These are phyloP conservation scores for Eustoma russellianum DNA, from an alignment of 257 asterid genomes.

Conservation along the genomic window DNA sequence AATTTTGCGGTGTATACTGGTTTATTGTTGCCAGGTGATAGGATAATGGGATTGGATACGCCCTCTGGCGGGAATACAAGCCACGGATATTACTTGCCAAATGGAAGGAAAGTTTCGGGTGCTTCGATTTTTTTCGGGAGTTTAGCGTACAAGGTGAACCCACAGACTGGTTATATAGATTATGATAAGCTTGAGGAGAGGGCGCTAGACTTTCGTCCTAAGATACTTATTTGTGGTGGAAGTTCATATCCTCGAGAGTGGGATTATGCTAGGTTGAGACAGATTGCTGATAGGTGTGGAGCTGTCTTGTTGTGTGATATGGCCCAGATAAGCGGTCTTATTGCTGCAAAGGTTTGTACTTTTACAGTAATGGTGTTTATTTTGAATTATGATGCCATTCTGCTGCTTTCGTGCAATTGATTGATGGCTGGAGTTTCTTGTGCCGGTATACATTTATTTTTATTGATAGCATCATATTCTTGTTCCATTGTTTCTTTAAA, in stretches of 20 bases:
- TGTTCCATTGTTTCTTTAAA: too few species aligned
- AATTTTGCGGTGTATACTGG: constrained; percentile 88
- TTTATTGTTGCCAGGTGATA: constrained; percentile 75
- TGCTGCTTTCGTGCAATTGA: neutral
- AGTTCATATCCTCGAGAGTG: constrained; percentile 87
- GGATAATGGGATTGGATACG: constrained; percentile 90
- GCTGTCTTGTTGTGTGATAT: constrained; percentile 79
- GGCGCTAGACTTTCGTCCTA: constrained; percentile 85
- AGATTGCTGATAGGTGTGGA: constrained; percentile 82
- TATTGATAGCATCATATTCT: too few species aligned
- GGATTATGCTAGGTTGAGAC: constrained; percentile 74
- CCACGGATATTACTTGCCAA: constrained; percentile 91
- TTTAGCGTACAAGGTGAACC: constrained; percentile 69
- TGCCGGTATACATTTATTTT: too few species aligned
- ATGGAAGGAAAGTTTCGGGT: constrained; percentile 92
- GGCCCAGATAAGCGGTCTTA: constrained; percentile 89
- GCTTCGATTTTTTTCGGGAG: constrained; percentile 83
- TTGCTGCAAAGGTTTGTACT: constrained; percentile 71
- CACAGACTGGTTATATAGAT: constrained; percentile 71
- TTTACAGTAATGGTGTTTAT: too few species aligned
- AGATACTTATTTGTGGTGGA: constrained; percentile 87
- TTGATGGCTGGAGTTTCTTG: constrained; percentile 4
- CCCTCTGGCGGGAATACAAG: constrained; percentile 96
- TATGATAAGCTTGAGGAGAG: constrained; percentile 81
- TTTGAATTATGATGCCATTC: neutral